A percentile compares a stretch with the other conserved stretches of the same genome.
phyloP scores from a whole-genome alignment of 305 asterid species.

The Solanum aculeatissimum region DNA sequence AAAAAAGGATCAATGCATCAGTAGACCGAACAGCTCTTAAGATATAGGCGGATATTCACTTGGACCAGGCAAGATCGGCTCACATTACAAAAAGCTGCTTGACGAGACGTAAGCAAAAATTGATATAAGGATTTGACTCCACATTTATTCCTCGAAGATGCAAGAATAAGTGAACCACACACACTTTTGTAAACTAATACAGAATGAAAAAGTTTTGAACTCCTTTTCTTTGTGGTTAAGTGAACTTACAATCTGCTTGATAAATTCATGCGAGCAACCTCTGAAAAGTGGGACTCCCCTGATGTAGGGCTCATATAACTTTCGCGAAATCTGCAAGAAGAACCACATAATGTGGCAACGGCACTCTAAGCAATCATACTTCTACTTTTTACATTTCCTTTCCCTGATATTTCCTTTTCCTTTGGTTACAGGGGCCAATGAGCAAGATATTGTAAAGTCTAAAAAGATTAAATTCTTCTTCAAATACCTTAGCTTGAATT shows the following conservation, averaged over 20 bases:
- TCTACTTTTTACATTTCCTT: not conserved
- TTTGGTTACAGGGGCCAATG: not conserved
- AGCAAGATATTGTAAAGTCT: not conserved
- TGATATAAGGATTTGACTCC: not conserved
- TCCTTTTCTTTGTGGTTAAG: not conserved
- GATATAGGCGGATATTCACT: not conserved
- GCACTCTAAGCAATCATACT: not conserved
- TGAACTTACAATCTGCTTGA: slow-evolving; percentile 53
- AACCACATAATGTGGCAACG: not conserved
- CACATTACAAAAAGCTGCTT: not conserved
- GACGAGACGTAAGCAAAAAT: not conserved
- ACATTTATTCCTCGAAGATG: not conserved
- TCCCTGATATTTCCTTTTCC: not conserved
- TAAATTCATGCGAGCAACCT: slow-evolving; percentile 47
- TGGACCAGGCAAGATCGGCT: not conserved
- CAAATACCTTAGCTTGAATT: slow-evolving; percentile 43
- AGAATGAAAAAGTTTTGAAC: not conserved
- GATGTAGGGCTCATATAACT: slow-evolving; percentile 35
- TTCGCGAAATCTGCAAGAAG: slow-evolving; percentile 46
- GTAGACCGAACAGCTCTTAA: not conserved
- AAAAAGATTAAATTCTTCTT: not conserved
- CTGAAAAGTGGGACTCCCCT: slow-evolving; percentile 41
- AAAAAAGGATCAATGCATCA: not conserved
- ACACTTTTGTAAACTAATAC: not conserved
- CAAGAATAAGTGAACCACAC: not conserved